These are phyloP conservation scores for Chytriomyces confervae DNA, from an alignment of 192 early-diverging fungal species.

Conservation along the genomic window DNA sequence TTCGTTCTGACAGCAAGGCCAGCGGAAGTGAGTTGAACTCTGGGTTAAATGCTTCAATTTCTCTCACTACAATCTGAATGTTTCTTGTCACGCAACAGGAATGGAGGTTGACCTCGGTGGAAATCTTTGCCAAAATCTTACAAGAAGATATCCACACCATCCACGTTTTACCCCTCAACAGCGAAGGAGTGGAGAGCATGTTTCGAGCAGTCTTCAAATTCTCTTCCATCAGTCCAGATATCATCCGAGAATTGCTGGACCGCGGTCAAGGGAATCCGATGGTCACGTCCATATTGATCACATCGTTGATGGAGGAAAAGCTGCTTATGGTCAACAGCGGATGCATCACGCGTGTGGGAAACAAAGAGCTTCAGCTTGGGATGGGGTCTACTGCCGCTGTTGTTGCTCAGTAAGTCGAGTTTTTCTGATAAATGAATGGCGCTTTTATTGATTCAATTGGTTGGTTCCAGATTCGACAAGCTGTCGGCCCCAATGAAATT, in stretches of 20 bases:
- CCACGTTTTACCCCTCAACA: background rate
- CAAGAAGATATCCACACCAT: background rate
- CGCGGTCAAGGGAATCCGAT: constrained; percentile 24
- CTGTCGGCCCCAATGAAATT: constrained; percentile 18
- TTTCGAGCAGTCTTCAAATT: background rate
- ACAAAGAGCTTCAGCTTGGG: background rate
- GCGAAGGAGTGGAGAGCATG: constrained; percentile 14
- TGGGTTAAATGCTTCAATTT: background rate
- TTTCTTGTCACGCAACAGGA: background rate
- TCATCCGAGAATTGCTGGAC: constrained; percentile 22
- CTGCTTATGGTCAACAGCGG: background rate
- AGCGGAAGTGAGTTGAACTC: background rate
- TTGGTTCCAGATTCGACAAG: constrained; percentile 6
- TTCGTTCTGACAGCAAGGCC: constrained; percentile 15
- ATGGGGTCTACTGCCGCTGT: constrained; percentile 18
- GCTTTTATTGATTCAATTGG: no score
- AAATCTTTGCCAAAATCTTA: constrained; percentile 4
- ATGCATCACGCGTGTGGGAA: background rate
- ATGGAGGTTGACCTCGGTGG: background rate
- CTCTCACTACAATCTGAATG: background rate
- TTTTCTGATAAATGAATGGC: no score
- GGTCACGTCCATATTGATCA: constrained; percentile 6
- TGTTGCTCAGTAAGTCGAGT: constrained; percentile 16
- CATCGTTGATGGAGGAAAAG: constrained; percentile 11
- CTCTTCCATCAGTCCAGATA: constrained; percentile 4